Conservation (phyloP, 345 rosid species). For the Bruguiera parviflora region DNA sequence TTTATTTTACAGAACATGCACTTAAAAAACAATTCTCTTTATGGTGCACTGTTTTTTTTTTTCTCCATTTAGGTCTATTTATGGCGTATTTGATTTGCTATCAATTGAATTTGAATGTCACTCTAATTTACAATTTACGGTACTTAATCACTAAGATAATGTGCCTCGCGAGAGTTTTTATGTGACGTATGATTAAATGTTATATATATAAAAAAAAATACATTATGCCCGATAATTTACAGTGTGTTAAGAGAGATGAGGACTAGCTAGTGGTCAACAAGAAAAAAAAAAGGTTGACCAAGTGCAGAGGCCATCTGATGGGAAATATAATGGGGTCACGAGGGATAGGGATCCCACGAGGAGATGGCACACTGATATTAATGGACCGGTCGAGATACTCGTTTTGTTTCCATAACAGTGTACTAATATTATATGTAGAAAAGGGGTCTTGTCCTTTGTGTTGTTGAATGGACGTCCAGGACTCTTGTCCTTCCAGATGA, state of each 20-base stretch:
- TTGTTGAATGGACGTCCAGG: constrained; percentile 14
- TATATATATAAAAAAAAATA: no score
- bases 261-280: background rate
- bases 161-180: no score
- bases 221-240: no score
- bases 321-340: constrained; percentile 26
- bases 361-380: constrained; percentile 30
- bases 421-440: background rate
- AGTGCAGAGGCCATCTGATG: background rate
- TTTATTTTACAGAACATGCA: no score
- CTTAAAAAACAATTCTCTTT: no score
- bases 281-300: background rate
- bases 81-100: no score
- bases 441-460: constrained; percentile 23
- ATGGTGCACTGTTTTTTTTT: no score
- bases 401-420: constrained; percentile 22
- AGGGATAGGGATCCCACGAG: constrained; percentile 42
- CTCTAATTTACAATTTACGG: no score
- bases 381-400: constrained; percentile 34
- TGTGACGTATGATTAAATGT: no score
- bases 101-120: no score
- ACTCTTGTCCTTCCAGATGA: constrained; percentile 26
- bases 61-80: no score
- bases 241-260: background rate
- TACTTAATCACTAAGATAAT: no score